phyloP scores from a whole-genome alignment of 2,329 filamentous ascomycete species.

The Penicillium sp. region DNA sequence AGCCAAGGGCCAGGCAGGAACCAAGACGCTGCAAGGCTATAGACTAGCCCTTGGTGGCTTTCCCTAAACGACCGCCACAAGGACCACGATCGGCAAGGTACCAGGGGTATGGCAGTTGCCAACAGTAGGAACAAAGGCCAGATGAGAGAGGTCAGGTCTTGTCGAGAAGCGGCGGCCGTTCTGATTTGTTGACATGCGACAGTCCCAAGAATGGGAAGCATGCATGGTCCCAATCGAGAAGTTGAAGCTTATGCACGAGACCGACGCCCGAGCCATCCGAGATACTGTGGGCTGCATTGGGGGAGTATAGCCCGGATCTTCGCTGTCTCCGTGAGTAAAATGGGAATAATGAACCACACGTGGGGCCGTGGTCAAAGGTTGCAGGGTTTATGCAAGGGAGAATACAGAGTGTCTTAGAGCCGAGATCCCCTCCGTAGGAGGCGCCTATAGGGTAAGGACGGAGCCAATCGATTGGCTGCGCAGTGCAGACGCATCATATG shows the following conservation, averaged over 20 bases:
- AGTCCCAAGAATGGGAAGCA: neutral
- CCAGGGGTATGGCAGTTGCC: slow-evolving; percentile 13
- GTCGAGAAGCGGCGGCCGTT: slow-evolving; percentile 1
- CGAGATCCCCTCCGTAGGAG: slow-evolving; percentile 11
- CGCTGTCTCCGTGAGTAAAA: slow-evolving; percentile 10
- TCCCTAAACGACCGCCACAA: slow-evolving; percentile 20
- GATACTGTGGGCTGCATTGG: slow-evolving; percentile 6
- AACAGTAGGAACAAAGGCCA: slow-evolving; percentile 5
- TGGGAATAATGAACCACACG: slow-evolving; percentile 17
- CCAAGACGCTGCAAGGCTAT: slow-evolving; percentile 28
- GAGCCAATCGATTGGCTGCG: neutral
- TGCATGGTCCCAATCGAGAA: slow-evolving; percentile 7
- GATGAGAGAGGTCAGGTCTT: slow-evolving; percentile 23
- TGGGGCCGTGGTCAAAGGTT: slow-evolving; percentile 16
- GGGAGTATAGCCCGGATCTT: slow-evolving; percentile 6
- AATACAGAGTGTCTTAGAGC: slow-evolving; percentile 5
- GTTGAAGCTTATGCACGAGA: slow-evolving; percentile 22
- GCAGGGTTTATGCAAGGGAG: slow-evolving; percentile 25
- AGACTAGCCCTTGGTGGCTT: slow-evolving; percentile 25
- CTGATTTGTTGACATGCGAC: slow-evolving; percentile 12
- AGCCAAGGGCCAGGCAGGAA: slow-evolving; percentile 21
- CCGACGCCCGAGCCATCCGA: slow-evolving; percentile 13
- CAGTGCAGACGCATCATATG: slow-evolving; percentile 21
- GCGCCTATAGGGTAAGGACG: neutral
- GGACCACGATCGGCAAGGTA: slow-evolving; percentile 27